Conservation (phyloP, 805 yeast genomes). For the Myxozyma melibiosi region DNA sequence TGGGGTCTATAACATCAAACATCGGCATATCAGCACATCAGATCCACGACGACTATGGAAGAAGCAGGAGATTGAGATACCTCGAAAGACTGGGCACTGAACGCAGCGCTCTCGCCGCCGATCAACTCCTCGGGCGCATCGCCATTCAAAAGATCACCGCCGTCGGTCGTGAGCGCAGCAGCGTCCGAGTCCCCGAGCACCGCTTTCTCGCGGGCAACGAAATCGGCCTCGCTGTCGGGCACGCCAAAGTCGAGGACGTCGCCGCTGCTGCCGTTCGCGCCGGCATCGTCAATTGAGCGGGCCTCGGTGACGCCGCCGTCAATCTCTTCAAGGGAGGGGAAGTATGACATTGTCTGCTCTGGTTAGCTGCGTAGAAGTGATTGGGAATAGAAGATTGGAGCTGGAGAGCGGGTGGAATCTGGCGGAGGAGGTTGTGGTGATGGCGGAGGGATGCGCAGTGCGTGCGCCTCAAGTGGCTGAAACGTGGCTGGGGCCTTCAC, state of each 20-base stretch:
- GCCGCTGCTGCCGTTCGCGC: constrained; percentile 42
- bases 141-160: constrained; percentile 29
- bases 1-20: not conserved
- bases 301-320: constrained; percentile 40
- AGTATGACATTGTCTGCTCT: constrained; percentile 38
- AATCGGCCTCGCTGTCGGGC: constrained; percentile 41
- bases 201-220: constrained; percentile 47
- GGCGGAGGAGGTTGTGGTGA: too few species aligned
- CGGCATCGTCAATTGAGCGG: constrained; percentile 45
- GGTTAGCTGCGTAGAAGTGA: not conserved
- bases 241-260: constrained; percentile 44
- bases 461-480: too few species aligned
- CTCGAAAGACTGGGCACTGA: too few species aligned
- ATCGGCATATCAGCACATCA: too few species aligned
- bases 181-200: constrained; percentile 49
- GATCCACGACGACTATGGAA: too few species aligned
- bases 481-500: too few species aligned
- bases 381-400: too few species aligned
- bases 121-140: constrained; percentile 9
- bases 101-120: too few species aligned
- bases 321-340: constrained; percentile 45
- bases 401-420: too few species aligned
- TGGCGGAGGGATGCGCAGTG: too few species aligned
- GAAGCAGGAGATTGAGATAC: too few species aligned
- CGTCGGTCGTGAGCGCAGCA: constrained; percentile 38